A percentile compares a stretch with the other conserved stretches of the same genome.
Conservation (phyloP, 176 grass and related monocot genomes). For the Avena insularis region DNA sequence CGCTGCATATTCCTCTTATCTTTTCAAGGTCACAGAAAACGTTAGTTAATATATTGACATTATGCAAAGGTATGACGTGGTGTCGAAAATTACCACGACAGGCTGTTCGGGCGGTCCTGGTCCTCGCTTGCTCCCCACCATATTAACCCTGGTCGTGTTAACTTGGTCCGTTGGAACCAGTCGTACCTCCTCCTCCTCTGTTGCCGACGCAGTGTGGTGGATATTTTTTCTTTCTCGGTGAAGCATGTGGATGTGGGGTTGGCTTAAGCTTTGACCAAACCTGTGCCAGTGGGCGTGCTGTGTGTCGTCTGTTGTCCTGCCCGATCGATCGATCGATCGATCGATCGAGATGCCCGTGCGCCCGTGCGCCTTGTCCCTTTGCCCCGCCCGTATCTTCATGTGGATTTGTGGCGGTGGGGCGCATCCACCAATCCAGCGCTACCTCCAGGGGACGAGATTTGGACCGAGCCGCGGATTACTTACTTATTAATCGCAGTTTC, state of each 20-base stretch:
- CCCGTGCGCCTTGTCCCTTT: conserved; percentile 25
- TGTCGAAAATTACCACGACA: neutral
- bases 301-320: neutral
- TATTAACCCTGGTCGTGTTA: neutral
- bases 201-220: neutral
- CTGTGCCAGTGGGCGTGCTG: neutral
- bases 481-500: no score
- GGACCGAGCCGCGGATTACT: neutral
- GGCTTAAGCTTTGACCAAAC: conserved; percentile 9
- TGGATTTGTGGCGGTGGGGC: conserved; percentile 35
- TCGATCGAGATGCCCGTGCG: conserved; percentile 7
- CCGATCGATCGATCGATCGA: neutral
- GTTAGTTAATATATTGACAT: neutral
- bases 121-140: no score
- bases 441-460: neutral
- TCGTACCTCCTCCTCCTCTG: neutral
- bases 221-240: neutral
- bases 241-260: neutral
- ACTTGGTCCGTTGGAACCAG: neutral
- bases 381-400: conserved; percentile 33
- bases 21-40: neutral
- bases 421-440: no score
- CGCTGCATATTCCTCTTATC: neutral
- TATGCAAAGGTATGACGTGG: neutral
- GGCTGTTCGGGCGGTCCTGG: neutral